Conservation (phyloP, 169 alveolate genomes). For the Plasmodium relictum region DNA sequence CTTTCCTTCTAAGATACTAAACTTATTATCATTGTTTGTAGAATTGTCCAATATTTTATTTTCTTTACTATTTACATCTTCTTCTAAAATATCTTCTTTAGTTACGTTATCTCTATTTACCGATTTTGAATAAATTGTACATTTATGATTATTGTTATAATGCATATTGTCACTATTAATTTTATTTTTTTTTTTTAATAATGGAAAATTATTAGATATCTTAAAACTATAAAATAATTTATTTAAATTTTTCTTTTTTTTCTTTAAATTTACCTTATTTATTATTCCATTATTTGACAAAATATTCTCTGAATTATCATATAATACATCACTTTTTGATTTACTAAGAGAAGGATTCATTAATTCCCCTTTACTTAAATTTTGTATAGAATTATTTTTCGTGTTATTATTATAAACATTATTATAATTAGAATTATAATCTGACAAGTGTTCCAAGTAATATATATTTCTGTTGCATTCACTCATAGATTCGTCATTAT, state of each 20-base stretch:
- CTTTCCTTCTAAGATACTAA: not conserved
- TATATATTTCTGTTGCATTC: not conserved
- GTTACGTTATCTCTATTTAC: not conserved
- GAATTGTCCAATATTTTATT: not conserved
- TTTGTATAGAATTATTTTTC: not conserved
- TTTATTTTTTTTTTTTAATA: slow-evolving; percentile 9
- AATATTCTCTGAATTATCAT: slow-evolving; percentile 18
- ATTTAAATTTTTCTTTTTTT: slow-evolving; percentile 40
- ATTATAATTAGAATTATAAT: slow-evolving; percentile 11
- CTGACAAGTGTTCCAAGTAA: not conserved
- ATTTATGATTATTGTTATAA: not conserved
- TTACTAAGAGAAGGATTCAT: too few relatives aligned
- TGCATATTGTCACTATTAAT: not conserved
- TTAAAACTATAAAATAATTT: slow-evolving; percentile 57
- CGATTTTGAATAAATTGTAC: not conserved
- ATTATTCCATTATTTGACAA: slow-evolving; percentile 9
- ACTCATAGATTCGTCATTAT: not conserved
- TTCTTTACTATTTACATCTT: not conserved
- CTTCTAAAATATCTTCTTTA: not conserved
- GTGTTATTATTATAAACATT: slow-evolving; percentile 2
- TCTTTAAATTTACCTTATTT: not conserved
- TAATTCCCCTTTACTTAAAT: too few relatives aligned
- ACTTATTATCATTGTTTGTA: not conserved
- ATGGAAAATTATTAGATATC: slow-evolving; percentile 5
- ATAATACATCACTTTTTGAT: not conserved